Percentiles rank a stretch among this genome's conserved stretches.
Evolutionary conservation across 2,329 filamentous ascomycete genomes (phyloP).

Genomic region (Mycogone perniciosa): DNA sequence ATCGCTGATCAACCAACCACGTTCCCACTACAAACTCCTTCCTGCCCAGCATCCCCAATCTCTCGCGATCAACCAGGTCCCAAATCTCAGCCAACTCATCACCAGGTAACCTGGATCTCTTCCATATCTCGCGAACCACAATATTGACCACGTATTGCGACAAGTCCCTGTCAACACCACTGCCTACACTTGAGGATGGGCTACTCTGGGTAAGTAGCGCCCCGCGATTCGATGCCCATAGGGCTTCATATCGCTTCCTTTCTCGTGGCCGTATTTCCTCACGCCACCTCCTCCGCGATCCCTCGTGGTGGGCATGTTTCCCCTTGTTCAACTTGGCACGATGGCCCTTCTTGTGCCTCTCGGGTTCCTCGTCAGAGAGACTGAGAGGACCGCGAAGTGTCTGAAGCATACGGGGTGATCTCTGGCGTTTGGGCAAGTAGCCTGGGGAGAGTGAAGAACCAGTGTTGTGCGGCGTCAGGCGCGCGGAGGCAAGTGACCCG

Average conservation of each 20-base stretch:
- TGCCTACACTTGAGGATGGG: constrained; percentile 13
- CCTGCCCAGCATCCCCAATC: constrained; percentile 51
- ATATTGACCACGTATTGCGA: constrained; percentile 57
- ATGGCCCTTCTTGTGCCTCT: constrained; percentile 42
- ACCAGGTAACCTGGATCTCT: constrained; percentile 57
- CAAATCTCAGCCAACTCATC: constrained; percentile 71
- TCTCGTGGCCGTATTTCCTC: constrained; percentile 67
- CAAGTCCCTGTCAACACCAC: constrained; percentile 20
- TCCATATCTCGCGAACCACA: constrained; percentile 70
- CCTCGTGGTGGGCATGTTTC: constrained; percentile 72
- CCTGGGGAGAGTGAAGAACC: constrained; percentile 29
- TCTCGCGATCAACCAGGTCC: constrained; percentile 60
- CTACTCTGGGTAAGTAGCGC: constrained; percentile 33
- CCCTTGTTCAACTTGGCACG: constrained; percentile 47
- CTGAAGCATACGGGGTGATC: constrained; percentile 52
- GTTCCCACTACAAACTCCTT: constrained; percentile 77
- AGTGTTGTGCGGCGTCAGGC: constrained; percentile 37
- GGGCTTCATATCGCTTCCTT: constrained; percentile 73
- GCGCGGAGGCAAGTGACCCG: constrained; percentile 62
- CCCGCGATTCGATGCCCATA: constrained; percentile 78
- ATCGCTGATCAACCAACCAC: constrained; percentile 74
- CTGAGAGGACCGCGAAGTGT: constrained; percentile 56
- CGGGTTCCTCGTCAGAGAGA: constrained; percentile 47
- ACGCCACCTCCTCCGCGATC: constrained; percentile 67
- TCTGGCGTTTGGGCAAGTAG: constrained; percentile 37